Conservation (phyloP, 2,329 filamentous ascomycete genomes). For the Fusarium sp. region DNA sequence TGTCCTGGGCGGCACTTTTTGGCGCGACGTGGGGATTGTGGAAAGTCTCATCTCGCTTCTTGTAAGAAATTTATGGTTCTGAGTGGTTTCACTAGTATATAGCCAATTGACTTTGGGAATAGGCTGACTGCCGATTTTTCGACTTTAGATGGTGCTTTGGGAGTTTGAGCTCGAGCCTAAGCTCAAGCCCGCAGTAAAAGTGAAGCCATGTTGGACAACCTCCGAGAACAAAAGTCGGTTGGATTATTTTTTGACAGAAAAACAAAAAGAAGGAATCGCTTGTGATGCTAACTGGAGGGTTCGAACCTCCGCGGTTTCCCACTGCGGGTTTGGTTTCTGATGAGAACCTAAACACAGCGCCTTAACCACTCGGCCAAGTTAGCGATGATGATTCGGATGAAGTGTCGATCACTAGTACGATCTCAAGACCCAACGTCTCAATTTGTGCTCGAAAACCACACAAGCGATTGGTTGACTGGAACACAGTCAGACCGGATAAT, state of each 20-base stretch:
- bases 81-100: too few species aligned
- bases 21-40: slow-evolving; percentile 28
- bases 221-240: too few species aligned
- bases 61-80: background rate
- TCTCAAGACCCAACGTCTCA: fast-evolving
- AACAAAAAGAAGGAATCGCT: slow-evolving; percentile 17
- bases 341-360: slow-evolving; percentile 47
- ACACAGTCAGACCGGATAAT: background rate
- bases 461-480: background rate
- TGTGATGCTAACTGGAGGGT: slow-evolving; percentile 45
- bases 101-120: too few species aligned
- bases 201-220: background rate
- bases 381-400: slow-evolving; percentile 36
- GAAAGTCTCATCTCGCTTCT: slow-evolving; percentile 14
- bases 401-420: background rate
- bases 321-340: slow-evolving; percentile 47
- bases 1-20: slow-evolving; percentile 34
- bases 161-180: too few species aligned
- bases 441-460: background rate
- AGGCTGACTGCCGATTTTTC: too few species aligned
- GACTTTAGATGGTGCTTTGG: too few species aligned
- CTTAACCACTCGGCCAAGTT: slow-evolving; percentile 48
- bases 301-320: slow-evolving; percentile 48
- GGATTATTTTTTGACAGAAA: background rate
- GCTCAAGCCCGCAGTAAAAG: background rate